phyloP scores from a whole-genome alignment of 2,329 filamentous ascomycete species.

The Simplicillium sp. region DNA sequence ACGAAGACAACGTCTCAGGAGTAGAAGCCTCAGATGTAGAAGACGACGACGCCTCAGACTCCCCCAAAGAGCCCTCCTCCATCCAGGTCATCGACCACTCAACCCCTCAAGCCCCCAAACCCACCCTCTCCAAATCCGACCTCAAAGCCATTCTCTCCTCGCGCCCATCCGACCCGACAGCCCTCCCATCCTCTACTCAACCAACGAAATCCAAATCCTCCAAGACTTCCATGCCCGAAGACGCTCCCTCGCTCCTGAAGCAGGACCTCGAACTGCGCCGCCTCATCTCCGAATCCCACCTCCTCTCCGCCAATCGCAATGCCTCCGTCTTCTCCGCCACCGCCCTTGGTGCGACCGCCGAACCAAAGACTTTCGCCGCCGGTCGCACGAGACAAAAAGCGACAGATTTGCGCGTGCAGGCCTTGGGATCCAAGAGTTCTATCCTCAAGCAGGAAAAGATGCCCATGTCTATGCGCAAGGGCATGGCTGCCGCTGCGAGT shows the following conservation, averaged over 20 bases:
- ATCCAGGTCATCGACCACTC: constrained; percentile 58
- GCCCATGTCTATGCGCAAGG: constrained; percentile 78
- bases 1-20: constrained; percentile 8
- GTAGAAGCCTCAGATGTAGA: constrained; percentile 6
- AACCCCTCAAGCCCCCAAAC: constrained; percentile 23
- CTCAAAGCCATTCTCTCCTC: constrained; percentile 69
- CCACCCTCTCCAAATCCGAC: constrained; percentile 54
- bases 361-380: constrained; percentile 33
- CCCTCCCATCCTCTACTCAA: constrained; percentile 9
- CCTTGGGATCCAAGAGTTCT: constrained; percentile 68
- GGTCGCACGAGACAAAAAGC: constrained; percentile 74
- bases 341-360: constrained; percentile 24
- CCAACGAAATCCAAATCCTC: constrained; percentile 9
- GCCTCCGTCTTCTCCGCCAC: constrained; percentile 35
- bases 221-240: constrained; percentile 36
- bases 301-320: constrained; percentile 49
- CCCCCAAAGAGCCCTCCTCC: constrained; percentile 12
- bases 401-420: constrained; percentile 72
- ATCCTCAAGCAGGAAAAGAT: constrained; percentile 74
- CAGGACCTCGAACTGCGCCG: constrained; percentile 90
- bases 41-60: constrained; percentile 3
- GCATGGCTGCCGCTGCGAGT: constrained; percentile 62
- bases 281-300: constrained; percentile 83
- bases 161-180: constrained; percentile 31
- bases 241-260: constrained; percentile 63